Base-by-base conservation (phyloP, 345 rosid genomes). In the Xanthoceras sorbifolium region DNA sequence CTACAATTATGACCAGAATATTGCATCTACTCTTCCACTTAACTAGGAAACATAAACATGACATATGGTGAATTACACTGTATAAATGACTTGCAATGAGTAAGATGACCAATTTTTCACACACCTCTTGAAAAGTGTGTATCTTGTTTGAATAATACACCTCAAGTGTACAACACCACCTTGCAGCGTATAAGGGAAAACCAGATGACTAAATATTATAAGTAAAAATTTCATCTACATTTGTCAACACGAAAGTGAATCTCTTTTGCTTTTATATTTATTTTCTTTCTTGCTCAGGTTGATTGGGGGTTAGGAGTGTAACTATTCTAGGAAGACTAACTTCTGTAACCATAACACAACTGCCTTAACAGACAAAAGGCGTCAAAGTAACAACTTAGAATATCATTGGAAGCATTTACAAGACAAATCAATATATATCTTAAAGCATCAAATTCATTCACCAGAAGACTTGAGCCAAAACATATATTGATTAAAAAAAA, bases 371-470 rank as follows among this genome's bases (percentile, higher is more conserved):
- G 26, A 74, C 61, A 32, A 20, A 28, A 71, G 65, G 68, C 10
- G 22, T 61, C 67, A 20, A 54, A 28, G 42, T 18, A 48, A 60
- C 48, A 31, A 67, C 9, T 25, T 11, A 5, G 59, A 42, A 71
- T 38, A 20, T 38, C 36, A 61, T 55, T 23, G 31, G 25, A 31
- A 46, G 48, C 6, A 65, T 64, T 34, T 3, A 34, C 25, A 63
- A 17, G 31, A 28, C 6, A 4, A 64, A 32, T 67, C 15, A 64
- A 28, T 55, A 69, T 3, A 67, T 9, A 42, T 29, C 42, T 66
- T 71, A 44, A 40, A 78, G 65, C 28, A 82, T 28, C 22, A 44
- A 38, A 28, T 54, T 40, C 10, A 36, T 76, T 71, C 63, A 62
- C 61, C 59, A 72, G 25, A 38, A 60, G 20, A 63, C 3, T 34